phyloP scores from a whole-genome alignment of 2,329 filamentous ascomycete species.

The Diaporthe sp. region DNA sequence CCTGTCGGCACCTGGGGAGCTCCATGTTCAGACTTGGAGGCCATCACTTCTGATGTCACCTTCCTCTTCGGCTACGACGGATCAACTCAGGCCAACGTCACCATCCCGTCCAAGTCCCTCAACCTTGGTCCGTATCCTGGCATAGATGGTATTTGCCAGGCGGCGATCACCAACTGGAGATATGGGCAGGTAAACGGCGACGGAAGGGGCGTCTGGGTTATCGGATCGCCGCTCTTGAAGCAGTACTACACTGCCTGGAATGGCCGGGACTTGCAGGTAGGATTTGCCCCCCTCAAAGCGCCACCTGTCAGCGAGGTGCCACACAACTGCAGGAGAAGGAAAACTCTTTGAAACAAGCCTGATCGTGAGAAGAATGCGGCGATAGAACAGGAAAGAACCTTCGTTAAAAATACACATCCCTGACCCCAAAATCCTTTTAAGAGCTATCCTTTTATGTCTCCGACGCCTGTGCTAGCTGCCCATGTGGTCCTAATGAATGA shows the following conservation, averaged over 20 bases:
- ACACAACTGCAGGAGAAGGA: not conserved
- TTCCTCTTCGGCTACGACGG: conserved; percentile 47
- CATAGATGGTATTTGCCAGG: conserved; percentile 48
- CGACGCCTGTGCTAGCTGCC: not conserved
- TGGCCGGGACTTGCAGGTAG: conserved; percentile 47
- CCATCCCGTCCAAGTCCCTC: conserved; percentile 47
- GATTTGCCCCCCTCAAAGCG: conserved; percentile 41
- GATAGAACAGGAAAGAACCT: not conserved
- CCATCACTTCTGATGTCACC: conserved; percentile 46
- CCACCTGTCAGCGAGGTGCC: not conserved
- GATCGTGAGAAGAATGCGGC: not conserved
- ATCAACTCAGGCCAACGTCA: conserved; percentile 45
- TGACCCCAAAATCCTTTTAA: not conserved
- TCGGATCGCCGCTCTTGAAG: conserved; percentile 52
- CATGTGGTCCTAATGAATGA: not conserved
- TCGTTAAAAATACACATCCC: not conserved
- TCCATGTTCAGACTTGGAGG: conserved; percentile 47
- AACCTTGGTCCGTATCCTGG: conserved; percentile 51
- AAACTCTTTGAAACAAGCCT: too few species aligned
- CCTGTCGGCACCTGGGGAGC: conserved; percentile 51
- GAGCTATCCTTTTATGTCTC: not conserved
- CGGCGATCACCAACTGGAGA: conserved; percentile 45
- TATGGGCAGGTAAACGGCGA: conserved; percentile 37
- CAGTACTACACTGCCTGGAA: conserved; percentile 53
- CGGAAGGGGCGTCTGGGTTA: conserved; percentile 46